Percentiles rank a stretch among this genome's conserved stretches.
Conservation (phyloP, 768 basidiomycete species). For the Russula sp. region DNA sequence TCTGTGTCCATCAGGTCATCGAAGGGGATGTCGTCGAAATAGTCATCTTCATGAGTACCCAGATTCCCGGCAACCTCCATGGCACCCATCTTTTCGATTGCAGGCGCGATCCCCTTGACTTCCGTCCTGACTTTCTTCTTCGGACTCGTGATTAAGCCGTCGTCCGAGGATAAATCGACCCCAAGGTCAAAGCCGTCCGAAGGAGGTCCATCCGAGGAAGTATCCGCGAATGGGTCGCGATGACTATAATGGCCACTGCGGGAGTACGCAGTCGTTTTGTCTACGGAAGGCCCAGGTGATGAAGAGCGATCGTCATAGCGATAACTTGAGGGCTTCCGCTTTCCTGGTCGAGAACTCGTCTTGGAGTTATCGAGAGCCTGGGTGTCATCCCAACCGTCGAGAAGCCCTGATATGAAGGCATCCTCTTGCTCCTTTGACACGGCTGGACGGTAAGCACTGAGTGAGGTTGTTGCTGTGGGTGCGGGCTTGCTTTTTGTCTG, state of each 20-base stretch:
- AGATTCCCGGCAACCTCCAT: slow-evolving; percentile 51
- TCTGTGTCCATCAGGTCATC: slow-evolving; percentile 57
- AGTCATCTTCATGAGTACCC: slow-evolving; percentile 36
- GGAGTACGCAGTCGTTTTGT: slow-evolving; percentile 10
- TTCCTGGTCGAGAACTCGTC: slow-evolving; percentile 44
- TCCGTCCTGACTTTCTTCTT: slow-evolving; percentile 60
- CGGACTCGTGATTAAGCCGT: slow-evolving; percentile 63
- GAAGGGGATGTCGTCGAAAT: slow-evolving; percentile 57
- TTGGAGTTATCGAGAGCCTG: slow-evolving; percentile 41
- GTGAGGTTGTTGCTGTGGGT: slow-evolving; percentile 51
- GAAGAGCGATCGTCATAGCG: slow-evolving; percentile 31
- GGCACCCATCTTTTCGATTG: slow-evolving; percentile 55
- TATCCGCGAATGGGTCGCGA: slow-evolving; percentile 30
- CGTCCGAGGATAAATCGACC: slow-evolving; percentile 46
- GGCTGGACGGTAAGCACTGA: slow-evolving; percentile 76
- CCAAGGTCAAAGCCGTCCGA: slow-evolving; percentile 34
- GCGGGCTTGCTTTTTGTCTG: slow-evolving; percentile 48
- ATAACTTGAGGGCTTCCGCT: slow-evolving; percentile 58
- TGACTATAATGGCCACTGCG: slow-evolving; percentile 23
- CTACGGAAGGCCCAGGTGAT: slow-evolving; percentile 31
- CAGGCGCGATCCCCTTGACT: slow-evolving; percentile 48
- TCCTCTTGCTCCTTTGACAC: slow-evolving; percentile 77
- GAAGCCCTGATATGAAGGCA: slow-evolving; percentile 82
- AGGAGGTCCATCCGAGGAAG: slow-evolving; percentile 36
- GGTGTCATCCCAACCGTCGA: slow-evolving; percentile 65